phyloP scores from a whole-genome alignment of 1,284 basidiomycete species.

The Pterulicium gracile region DNA sequence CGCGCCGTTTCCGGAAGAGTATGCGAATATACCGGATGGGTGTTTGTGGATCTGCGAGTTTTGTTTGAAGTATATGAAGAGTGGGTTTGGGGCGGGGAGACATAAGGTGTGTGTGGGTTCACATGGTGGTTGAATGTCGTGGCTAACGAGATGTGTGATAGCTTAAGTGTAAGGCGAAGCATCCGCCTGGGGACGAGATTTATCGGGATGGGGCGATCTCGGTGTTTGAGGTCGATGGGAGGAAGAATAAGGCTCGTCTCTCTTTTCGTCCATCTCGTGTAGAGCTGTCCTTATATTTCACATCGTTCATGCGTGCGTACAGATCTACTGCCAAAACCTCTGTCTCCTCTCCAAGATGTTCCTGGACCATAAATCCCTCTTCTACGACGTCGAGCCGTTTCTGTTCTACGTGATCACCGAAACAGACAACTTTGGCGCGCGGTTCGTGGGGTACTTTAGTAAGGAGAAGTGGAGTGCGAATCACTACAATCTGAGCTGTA shows the following conservation, averaged over 20 bases:
- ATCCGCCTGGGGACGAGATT: conserved; percentile 98
- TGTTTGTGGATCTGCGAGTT: conserved; percentile 96
- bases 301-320: conserved; percentile 6
- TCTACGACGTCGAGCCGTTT: conserved; percentile 99
- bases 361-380: conserved; percentile 97
- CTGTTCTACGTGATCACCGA: conserved; percentile 98
- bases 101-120: conserved; percentile 58
- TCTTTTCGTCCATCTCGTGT: conserved; percentile 1
- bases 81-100: conserved; percentile 76
- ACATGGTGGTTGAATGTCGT: conserved; percentile 6
- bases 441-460: conserved; percentile 97
- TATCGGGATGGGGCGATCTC: conserved; percentile 86
- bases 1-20: conserved; percentile 98
- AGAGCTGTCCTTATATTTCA: conserved; percentile 3
- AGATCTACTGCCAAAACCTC: conserved; percentile 99
- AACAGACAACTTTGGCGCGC: conserved; percentile 79
- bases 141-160: conserved; percentile 20
- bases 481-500: conserved; percentile 97
- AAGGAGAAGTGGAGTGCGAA: conserved; percentile 97
- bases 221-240: conserved; percentile 96
- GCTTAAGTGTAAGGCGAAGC: conserved; percentile 91
- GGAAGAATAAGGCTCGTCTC: conserved; percentile 80
- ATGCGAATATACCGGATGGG: conserved; percentile 87
- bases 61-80: conserved; percentile 98
- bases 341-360: conserved; percentile 99